These are phyloP conservation scores for Ampelomyces quisqualis DNA, from an alignment of 2,329 filamentous ascomycete species.

Conservation along the genomic window DNA sequence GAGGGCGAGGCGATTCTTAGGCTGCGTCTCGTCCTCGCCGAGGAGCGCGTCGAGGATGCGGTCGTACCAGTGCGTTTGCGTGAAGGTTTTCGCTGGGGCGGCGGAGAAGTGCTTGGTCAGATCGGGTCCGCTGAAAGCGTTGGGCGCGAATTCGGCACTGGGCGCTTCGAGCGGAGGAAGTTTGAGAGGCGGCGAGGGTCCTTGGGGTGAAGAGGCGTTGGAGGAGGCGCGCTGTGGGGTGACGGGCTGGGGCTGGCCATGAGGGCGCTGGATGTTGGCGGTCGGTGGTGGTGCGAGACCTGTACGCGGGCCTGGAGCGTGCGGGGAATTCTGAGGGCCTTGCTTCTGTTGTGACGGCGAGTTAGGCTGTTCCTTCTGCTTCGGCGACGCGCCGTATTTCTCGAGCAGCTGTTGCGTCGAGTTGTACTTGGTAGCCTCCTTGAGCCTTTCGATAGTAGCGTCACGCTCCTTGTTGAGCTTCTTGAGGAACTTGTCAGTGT, in stretches of 20 bases:
- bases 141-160: slow-evolving; percentile 70
- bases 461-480: slow-evolving; percentile 75
- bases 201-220: slow-evolving; percentile 20
- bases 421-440: slow-evolving; percentile 93
- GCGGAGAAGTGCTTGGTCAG: slow-evolving; percentile 34
- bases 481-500: slow-evolving; percentile 68
- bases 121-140: slow-evolving; percentile 57
- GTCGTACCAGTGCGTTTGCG: slow-evolving; percentile 83
- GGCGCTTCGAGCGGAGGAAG: slow-evolving; percentile 19
- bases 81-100: slow-evolving; percentile 40
- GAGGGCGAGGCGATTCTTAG: slow-evolving; percentile 86
- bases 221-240: slow-evolving; percentile 28
- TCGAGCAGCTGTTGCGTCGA: slow-evolving; percentile 89
- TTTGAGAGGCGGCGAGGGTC: slow-evolving; percentile 21
- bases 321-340: slow-evolving; percentile 29
- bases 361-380: slow-evolving; percentile 45
- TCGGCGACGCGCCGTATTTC: slow-evolving; percentile 74
- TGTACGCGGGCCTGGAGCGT: slow-evolving; percentile 48
- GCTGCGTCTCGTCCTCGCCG: slow-evolving; percentile 89
- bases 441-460: slow-evolving; percentile 89
- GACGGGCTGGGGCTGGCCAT: slow-evolving; percentile 26
- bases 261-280: slow-evolving; percentile 59
- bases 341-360: slow-evolving; percentile 30
- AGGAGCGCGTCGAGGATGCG: slow-evolving; percentile 87
- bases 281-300: slow-evolving; percentile 62